Evolutionary conservation across 2,329 filamentous ascomycete species (phyloP).

Genomic region (Xylaria hypoxylon): DNA sequence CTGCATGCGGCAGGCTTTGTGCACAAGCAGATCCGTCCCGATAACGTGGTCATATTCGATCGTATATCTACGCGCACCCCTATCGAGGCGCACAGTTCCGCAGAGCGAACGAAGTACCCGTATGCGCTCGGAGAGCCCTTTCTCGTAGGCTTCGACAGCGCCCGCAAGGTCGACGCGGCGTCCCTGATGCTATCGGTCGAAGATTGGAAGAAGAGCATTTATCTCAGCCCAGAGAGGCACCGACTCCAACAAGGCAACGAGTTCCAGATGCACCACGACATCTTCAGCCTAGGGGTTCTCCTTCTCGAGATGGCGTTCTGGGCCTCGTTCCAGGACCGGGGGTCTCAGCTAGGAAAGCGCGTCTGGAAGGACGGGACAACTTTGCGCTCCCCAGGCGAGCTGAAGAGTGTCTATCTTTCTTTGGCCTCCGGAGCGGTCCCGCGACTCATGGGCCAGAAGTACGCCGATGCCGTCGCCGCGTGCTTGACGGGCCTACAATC

Average conservation of each 20-base stretch:
- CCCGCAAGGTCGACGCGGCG: not conserved
- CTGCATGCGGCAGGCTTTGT: conserved; percentile 2
- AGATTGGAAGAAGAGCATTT: conserved; percentile 1
- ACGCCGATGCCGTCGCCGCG: not conserved
- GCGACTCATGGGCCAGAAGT: not conserved
- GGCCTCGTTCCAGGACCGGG: not conserved
- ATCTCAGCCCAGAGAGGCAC: conserved; percentile 1
- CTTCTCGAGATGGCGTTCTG: conserved; percentile 1
- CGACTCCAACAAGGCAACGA: not conserved
- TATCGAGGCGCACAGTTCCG: not conserved
- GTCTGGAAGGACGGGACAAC: not conserved
- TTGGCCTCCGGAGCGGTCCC: not conserved
- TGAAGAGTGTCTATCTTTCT: not conserved
- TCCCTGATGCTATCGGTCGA: not conserved
- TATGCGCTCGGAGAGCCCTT: not conserved
- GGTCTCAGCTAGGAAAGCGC: not conserved
- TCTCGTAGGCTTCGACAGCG: not conserved
- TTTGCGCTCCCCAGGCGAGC: not conserved
- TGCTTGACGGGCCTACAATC: not conserved
- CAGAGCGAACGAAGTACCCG: not conserved
- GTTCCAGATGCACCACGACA: conserved; percentile 5
- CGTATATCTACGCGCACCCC: not conserved
- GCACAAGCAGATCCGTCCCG: conserved; percentile 2
- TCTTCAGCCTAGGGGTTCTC: not conserved
- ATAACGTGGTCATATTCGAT: not conserved